Base-by-base conservation (phyloP, 805 yeast species). In the Clavispora phyllophila region DNA sequence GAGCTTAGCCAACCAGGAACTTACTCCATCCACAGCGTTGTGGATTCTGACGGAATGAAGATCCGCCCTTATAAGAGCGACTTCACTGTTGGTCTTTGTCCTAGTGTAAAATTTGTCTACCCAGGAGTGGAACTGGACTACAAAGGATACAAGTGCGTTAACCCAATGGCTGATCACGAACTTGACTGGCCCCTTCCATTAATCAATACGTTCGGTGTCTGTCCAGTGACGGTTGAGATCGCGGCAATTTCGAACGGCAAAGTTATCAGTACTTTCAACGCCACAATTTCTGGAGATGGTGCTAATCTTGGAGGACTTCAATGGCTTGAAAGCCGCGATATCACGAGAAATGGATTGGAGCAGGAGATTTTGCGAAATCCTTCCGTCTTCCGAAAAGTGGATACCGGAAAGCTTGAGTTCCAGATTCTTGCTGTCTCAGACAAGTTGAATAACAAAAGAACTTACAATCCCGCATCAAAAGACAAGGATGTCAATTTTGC, bases 41-140 rank as follows among this genome's bases (percentile, higher is more conserved):
- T 73, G 2, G 99, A 93, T 58, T 52, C 57, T 23, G 81, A 81
- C 42, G 77, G 78, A 35, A 66, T 84, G 26, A 76, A 74, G 14
- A 75, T 87, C 26, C 75, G 86, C 52, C 69, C 81, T 2, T 75
- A 71, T 48, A 78, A 75, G 46, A 76, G 84, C 1, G 82, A 80
- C 39, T 70, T 88, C 27, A 56, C 84, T 15, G 70, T 93, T 8
- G 81, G 95, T 3, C 60, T 71, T 34, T 91, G 99, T 60, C 99
- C 99, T 1, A 67, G 66, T 3, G 96, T 87, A 0, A 61, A 70
- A 17, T 75, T 88, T 41, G 51, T 48, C 2, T 62, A 68, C 20
- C 69, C 75, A 0, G 55, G 59, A 0, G 42, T 56, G 6, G 58
- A 47, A n/a, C 47, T 45, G 24, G 43, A 44, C 8, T 43, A 51